A percentile compares a stretch with the other conserved stretches of the same genome.
Conservation (phyloP, 179 eudicot species). For the Pouteria campechiana region DNA sequence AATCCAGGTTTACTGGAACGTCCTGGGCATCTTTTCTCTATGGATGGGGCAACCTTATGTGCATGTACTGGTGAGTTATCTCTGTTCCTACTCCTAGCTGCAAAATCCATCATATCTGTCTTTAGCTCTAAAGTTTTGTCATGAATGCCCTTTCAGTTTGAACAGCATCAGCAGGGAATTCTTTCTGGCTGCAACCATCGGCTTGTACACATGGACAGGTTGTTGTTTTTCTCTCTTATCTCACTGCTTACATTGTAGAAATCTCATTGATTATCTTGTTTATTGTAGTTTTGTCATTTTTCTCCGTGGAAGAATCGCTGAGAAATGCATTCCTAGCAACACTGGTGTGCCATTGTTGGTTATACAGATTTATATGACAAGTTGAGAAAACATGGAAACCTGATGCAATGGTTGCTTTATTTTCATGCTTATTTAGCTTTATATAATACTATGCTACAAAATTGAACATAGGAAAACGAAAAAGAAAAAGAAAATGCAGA, state of each 20-base stretch:
- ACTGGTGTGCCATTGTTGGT: too few species aligned
- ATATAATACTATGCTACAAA: too few species aligned
- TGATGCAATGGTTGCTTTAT: too few species aligned
- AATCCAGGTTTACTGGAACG: slow-evolving; percentile 86
- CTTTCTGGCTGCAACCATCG: slow-evolving; percentile 71
- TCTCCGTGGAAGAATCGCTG: too few species aligned
- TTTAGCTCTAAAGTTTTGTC: not conserved
- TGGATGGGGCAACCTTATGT: slow-evolving; percentile 93
- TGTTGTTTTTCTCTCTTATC: slow-evolving; percentile 5
- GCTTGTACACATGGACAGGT: slow-evolving; percentile 72
- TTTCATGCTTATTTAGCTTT: too few species aligned
- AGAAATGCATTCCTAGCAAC: too few species aligned
- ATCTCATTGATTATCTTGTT: not conserved
- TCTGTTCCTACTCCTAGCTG: not conserved
- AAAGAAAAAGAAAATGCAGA: too few species aligned
- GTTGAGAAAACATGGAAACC: too few species aligned
- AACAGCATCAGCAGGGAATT: slow-evolving; percentile 63
- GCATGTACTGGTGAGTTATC: slow-evolving; percentile 55
- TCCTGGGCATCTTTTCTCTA: slow-evolving; percentile 74
- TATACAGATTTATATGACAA: too few species aligned
- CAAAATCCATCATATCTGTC: slow-evolving; percentile 1
- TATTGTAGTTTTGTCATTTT: too few species aligned
- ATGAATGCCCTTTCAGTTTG: slow-evolving; percentile 52
- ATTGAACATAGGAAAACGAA: too few species aligned
- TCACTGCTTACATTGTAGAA: not conserved